Conservation (phyloP, 768 basidiomycete genomes). For the Russula lepida region DNA sequence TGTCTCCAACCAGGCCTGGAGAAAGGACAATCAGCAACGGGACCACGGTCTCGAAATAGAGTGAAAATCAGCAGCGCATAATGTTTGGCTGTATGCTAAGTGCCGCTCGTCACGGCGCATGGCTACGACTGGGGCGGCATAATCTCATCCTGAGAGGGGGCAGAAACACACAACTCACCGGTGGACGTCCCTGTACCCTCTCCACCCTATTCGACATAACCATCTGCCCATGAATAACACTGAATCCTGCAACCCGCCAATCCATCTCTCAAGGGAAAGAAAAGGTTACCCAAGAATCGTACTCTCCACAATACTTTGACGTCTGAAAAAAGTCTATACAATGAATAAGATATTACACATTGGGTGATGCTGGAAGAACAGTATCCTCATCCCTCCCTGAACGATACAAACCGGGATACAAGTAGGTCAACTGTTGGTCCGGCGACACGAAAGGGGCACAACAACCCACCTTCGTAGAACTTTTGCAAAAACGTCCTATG, state of each 20-base stretch:
- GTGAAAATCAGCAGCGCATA: constrained; percentile 18
- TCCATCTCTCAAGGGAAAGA: background rate
- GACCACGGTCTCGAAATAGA: background rate
- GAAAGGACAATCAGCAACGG: background rate
- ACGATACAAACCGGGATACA: constrained; percentile 1
- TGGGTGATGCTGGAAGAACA: constrained; percentile 41
- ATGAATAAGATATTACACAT: constrained; percentile 17
- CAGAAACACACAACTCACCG: background rate
- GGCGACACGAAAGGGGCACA: background rate
- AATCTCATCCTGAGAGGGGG: constrained; percentile 13
- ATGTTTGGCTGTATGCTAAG: constrained; percentile 22
- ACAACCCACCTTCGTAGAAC: constrained; percentile 68
- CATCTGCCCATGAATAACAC: background rate
- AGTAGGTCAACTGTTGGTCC: constrained; percentile 1
- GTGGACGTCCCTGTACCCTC: background rate
- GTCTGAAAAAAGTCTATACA: constrained; percentile 14
- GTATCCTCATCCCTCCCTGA: constrained; percentile 72
- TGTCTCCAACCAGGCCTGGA: background rate
- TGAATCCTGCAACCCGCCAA: background rate
- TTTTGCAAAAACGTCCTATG: constrained; percentile 66
- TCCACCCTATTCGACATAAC: background rate
- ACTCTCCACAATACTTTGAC: background rate
- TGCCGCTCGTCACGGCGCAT: constrained; percentile 21
- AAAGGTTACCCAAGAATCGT: background rate
- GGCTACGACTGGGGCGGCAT: constrained; percentile 24